Evolutionary conservation across 1,284 basidiomycete genomes (phyloP).

Genomic region (Malassezia globosa): DNA sequence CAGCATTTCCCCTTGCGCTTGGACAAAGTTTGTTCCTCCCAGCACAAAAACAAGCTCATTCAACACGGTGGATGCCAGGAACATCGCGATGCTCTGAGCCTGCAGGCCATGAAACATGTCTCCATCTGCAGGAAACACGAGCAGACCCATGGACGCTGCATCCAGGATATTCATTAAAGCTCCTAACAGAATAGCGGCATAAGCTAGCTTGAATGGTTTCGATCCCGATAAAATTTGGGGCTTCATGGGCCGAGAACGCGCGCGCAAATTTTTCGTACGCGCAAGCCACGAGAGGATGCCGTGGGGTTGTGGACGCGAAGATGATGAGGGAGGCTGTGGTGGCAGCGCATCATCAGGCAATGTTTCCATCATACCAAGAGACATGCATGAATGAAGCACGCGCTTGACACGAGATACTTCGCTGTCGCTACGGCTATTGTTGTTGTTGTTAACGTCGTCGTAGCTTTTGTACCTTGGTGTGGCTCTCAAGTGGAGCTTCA

Average conservation of each 20-base stretch:
- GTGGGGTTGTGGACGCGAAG: not conserved
- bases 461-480: too few relatives aligned
- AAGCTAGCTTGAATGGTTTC: not conserved
- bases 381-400: too few relatives aligned
- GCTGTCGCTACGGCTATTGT: too few relatives aligned
- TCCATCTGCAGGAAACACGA: constrained; percentile 7
- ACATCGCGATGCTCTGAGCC: constrained; percentile 10
- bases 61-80: constrained; percentile 1
- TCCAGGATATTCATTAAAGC: constrained; percentile 3
- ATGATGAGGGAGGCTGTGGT: too few relatives aligned
- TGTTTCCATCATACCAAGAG: not conserved
- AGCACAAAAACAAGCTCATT: constrained; percentile 4
- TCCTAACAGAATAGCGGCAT: constrained; percentile 1
- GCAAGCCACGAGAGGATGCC: not conserved
- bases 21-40: constrained; percentile 6
- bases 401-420: too few relatives aligned
- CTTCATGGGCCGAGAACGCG: not conserved
- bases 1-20: constrained; percentile 6
- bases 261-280: not conserved
- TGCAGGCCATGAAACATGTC: not conserved
- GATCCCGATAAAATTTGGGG: not conserved
- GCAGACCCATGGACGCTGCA: constrained; percentile 7
- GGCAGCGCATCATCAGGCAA: not conserved
- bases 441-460: too few relatives aligned
- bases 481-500: too few relatives aligned